phyloP scores from a whole-genome alignment of 306 rosid species.

The Alnus glutinosa region DNA sequence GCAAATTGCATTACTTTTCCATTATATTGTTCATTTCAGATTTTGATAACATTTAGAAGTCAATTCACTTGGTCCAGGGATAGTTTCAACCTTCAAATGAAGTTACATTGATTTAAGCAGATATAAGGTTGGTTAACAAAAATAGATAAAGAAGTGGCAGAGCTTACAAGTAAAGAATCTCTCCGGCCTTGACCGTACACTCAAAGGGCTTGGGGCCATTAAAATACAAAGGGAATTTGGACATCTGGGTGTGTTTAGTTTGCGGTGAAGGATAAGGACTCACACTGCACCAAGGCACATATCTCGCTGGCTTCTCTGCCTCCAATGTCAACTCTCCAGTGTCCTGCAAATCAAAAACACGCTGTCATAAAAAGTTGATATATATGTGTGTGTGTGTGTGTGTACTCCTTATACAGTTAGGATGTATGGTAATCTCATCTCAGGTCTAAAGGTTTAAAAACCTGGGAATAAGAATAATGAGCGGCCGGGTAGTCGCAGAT shows the following conservation, averaged over 20 bases:
- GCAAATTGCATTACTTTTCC: background rate
- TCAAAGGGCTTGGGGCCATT: constrained; percentile 61
- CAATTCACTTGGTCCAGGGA: background rate
- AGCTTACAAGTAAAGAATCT: constrained; percentile 79
- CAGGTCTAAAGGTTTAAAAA: constrained; percentile 4
- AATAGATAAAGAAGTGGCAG: background rate
- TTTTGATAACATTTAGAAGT: background rate
- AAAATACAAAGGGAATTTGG: constrained; percentile 62
- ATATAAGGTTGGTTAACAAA: constrained; percentile 12
- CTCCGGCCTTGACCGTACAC: constrained; percentile 77
- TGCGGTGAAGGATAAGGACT: constrained; percentile 63
- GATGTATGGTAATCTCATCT: no score
- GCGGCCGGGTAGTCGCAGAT: constrained; percentile 66
- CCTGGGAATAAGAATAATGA: constrained; percentile 53
- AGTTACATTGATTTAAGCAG: constrained; percentile 2
- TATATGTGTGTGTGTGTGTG: no score
- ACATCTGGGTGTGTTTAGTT: constrained; percentile 38
- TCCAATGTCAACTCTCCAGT: constrained; percentile 60
- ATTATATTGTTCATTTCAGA: background rate
- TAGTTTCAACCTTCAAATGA: background rate
- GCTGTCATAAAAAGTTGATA: background rate
- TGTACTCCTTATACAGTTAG: no score
- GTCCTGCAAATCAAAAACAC: constrained; percentile 38
- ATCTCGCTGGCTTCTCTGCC: constrained; percentile 54
- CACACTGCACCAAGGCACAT: constrained; percentile 87